Evolutionary conservation across 73 alveolate genomes (phyloP), one percentile per base, ranked within the genome.

Genomic region (Paramecium primaurelia): DNA sequence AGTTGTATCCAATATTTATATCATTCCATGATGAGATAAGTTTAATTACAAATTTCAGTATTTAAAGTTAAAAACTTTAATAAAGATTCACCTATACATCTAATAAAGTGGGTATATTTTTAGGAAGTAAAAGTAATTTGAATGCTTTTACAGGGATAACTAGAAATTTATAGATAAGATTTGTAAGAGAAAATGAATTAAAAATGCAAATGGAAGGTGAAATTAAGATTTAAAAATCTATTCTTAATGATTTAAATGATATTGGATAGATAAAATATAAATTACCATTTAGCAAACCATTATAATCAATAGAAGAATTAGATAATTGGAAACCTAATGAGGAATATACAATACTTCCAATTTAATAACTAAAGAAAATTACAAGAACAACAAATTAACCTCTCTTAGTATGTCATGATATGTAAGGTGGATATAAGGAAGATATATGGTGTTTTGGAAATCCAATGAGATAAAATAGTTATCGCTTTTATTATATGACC

Each of bases 401-500:
- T 10, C 34, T 89, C 6, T 14, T 89, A 25, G 77, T 89, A n/a
- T 89, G 94, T 47, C 94, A 89, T 89, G 94, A 89, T 71, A 89
- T 89, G 94, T 26, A 40, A 71, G 84, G 84, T 12, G 94, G 94
- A 14, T 89, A 89, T 71, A 71, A 20, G 12, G 86, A 89, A 71
- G 94, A 89, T 49, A 89, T 47, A 20, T 89, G 58, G 45, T 36
- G 68, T 11, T 69, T 58, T 69, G 94, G 94, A 25, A 64, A 87
- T 71, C 71, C 68, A 14, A 40, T 71, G 37, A 32, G 85, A 42
- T 49, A 42, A 30, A 64, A 89, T 58, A 95, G 95, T 26, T 95
- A 95, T 64, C 86, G 98, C 38, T 95, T 94, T 77, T 49, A 92
- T 20, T 92, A 95, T 26, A 93, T 96, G 96, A 37, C 68, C 14